Evolutionary conservation across 352 stramenopile genomes (phyloP).

Genomic region (Phytopythium montanum): DNA sequence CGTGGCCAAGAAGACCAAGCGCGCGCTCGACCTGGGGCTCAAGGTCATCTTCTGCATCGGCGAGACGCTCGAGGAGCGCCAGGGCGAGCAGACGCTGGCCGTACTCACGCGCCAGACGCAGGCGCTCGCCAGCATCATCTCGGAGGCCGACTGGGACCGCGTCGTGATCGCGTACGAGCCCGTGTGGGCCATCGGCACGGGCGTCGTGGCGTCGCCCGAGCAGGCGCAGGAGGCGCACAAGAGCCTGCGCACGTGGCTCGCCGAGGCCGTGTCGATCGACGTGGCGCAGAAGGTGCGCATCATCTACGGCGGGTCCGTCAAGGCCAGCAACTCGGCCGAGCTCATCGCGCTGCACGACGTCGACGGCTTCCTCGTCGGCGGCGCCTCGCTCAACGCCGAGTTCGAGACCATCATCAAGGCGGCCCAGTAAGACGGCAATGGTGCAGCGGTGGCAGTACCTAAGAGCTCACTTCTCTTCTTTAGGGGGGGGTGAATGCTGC

Average conservation of each 20-base stretch:
- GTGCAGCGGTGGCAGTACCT: neutral
- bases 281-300: conserved; percentile 71
- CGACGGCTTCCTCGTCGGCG: conserved; percentile 90
- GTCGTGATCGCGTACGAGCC: conserved; percentile 95
- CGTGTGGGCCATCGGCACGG: conserved; percentile 96
- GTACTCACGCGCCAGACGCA: conserved; percentile 93
- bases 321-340: conserved; percentile 74
- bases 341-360: conserved; percentile 76
- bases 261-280: conserved; percentile 36
- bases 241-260: conserved; percentile 67
- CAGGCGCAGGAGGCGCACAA: conserved; percentile 90
- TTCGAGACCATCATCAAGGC: conserved; percentile 83
- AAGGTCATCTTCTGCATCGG: conserved; percentile 95
- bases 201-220: conserved; percentile 89
- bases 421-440: conserved; percentile 26
- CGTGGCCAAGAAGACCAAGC: conserved; percentile 89
- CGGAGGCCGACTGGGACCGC: conserved; percentile 52
- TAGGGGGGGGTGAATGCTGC: too few species aligned
- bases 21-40: conserved; percentile 77
- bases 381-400: conserved; percentile 85
- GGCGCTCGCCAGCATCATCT: conserved; percentile 81
- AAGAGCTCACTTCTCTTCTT: too few species aligned
- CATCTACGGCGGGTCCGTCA: conserved; percentile 89
- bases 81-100: conserved; percentile 82
- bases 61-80: conserved; percentile 86